phyloP scores from a whole-genome alignment of 306 rosid genomes.

The Carpinus viminea region DNA sequence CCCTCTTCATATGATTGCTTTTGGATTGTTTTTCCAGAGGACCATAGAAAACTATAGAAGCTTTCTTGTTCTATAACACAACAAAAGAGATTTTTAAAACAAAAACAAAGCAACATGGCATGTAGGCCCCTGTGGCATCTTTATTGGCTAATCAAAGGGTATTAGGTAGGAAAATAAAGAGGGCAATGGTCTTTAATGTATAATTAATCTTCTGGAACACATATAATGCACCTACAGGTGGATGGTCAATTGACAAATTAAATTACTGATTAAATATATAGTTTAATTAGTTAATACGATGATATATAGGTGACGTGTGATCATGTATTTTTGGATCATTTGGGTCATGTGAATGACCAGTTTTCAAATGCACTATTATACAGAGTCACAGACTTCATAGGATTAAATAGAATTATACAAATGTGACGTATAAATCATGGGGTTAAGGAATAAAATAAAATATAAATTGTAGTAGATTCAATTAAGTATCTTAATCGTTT shows the following conservation, averaged over 20 bases:
- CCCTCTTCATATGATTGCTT: constrained; percentile 34
- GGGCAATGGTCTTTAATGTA: constrained; percentile 1
- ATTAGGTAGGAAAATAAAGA: constrained; percentile 19
- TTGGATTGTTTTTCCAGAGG: background rate
- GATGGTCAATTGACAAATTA: background rate
- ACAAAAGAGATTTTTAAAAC: background rate
- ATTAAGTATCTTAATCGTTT: background rate
- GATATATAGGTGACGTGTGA: background rate
- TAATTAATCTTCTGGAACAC: background rate
- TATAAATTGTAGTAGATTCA: background rate
- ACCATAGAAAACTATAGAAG: background rate
- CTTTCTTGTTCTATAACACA: background rate
- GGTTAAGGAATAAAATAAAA: background rate
- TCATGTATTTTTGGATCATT: background rate
- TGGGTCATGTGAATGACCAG: background rate
- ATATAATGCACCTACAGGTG: constrained; percentile 14
- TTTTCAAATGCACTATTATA: background rate
- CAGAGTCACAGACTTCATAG: too few relatives aligned
- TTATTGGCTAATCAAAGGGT: constrained; percentile 8
- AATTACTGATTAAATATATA: background rate
- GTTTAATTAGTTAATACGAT: background rate
- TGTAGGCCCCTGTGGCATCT: constrained; percentile 27
- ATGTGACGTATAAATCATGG: too few relatives aligned
- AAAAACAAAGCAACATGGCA: background rate
- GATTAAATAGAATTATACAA: too few relatives aligned